Evolutionary conservation across 768 basidiomycete species (phyloP).

Genomic region (Tulasnella calospora): DNA sequence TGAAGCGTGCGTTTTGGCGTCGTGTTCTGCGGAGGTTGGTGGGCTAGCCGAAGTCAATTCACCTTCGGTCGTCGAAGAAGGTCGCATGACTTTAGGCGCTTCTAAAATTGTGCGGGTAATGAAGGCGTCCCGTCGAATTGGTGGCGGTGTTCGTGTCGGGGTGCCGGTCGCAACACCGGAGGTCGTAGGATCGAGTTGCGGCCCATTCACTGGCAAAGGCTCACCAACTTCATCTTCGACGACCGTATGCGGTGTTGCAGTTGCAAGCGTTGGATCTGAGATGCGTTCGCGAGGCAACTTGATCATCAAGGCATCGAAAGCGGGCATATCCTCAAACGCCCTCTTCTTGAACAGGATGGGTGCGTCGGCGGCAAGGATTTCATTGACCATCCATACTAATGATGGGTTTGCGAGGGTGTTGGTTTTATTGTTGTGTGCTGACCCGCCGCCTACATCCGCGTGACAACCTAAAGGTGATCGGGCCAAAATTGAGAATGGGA

Average conservation of each 20-base stretch:
- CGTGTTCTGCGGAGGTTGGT: background rate
- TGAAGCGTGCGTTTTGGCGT: background rate
- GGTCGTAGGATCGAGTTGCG: background rate
- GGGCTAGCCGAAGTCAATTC: background rate
- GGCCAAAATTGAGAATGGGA: background rate
- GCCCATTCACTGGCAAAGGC: background rate
- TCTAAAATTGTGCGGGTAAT: background rate
- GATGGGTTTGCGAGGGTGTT: constrained; percentile 27
- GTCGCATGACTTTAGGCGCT: background rate
- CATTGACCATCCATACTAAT: constrained; percentile 31
- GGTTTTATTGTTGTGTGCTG: constrained; percentile 21
- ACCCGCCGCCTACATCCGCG: constrained; percentile 31
- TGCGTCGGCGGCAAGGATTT: constrained; percentile 40
- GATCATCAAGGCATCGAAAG: constrained; percentile 5
- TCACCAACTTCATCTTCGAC: background rate
- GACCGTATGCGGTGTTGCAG: background rate
- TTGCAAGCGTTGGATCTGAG: background rate
- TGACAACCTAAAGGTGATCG: constrained; percentile 16
- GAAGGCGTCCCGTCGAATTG: background rate
- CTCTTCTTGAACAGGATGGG: constrained; percentile 52
- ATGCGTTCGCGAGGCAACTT: background rate
- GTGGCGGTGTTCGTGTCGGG: background rate
- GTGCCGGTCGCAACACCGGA: background rate
- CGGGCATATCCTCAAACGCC: constrained; percentile 17
- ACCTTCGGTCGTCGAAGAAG: background rate